Evolutionary conservation across 805 yeast species (phyloP).

Genomic region (Metschnikowia noctiluminum): DNA sequence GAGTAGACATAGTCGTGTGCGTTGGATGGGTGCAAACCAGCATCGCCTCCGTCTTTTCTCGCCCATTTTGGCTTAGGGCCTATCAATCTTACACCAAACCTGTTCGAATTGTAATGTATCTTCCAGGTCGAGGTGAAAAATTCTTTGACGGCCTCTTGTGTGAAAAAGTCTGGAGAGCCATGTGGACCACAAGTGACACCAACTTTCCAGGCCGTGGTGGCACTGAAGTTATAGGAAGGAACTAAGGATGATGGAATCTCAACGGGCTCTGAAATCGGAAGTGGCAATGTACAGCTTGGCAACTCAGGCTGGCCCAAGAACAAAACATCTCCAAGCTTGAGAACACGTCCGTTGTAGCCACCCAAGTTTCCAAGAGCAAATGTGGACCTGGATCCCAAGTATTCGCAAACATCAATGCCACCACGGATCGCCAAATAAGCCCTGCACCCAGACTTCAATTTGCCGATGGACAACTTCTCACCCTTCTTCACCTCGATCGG

Average conservation of each 20-base stretch:
- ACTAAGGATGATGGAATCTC: slow-evolving; percentile 53
- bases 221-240: slow-evolving; percentile 44
- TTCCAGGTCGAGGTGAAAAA: slow-evolving; percentile 85
- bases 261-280: slow-evolving; percentile 64
- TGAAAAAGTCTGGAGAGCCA: slow-evolving; percentile 94
- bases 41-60: slow-evolving; percentile 94
- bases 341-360: slow-evolving; percentile 89
- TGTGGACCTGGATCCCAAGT: slow-evolving; percentile 93
- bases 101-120: slow-evolving; percentile 93
- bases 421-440: slow-evolving; percentile 87
- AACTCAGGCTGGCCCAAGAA: slow-evolving; percentile 78
- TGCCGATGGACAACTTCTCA: slow-evolving; percentile 76
- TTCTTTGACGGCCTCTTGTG: slow-evolving; percentile 64
- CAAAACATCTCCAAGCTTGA: slow-evolving; percentile 89
- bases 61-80: slow-evolving; percentile 99
- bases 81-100: slow-evolving; percentile 91
- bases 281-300: slow-evolving; percentile 65
- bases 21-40: slow-evolving; percentile 97
- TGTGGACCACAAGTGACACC: slow-evolving; percentile 98
- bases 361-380: slow-evolving; percentile 93
- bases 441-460: slow-evolving; percentile 79
- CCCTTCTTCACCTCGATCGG: slow-evolving; percentile 74
- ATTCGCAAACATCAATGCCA: slow-evolving; percentile 91
- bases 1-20: slow-evolving; percentile 97
- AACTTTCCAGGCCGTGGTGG: slow-evolving; percentile 66